Base-by-base conservation (phyloP, 2,329 filamentous ascomycete genomes). In the Emmonsiellopsis sp. region DNA sequence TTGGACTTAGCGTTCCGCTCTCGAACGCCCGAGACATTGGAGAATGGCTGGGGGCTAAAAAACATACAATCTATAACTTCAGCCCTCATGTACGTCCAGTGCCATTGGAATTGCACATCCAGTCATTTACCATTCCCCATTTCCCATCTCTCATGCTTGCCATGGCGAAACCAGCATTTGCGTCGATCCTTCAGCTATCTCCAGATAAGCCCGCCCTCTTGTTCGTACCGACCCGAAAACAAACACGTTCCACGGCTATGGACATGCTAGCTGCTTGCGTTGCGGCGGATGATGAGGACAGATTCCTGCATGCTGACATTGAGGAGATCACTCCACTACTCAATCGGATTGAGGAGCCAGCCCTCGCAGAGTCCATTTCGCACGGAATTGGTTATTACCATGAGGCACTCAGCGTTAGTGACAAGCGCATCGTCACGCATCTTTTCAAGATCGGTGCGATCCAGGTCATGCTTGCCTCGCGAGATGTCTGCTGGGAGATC, bases 51-150 rank as follows among this genome's bases (percentile, higher is more conserved):
- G 93, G 94, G 60, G 93, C 92, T 6, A 95, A 85, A 69, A 97
- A 96, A 75, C 93, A 98, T 68, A 95, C 93, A 48, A 95, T 95
- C 58, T 98, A 92, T 78, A 98, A 98, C 74, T 98, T 98, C 75
- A 95, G 89, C 62, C 93, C 93, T 2, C 86, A 92, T 64, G 85
- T 92, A 56, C 85, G 94, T 53, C 87, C 90, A 1, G 83, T 96
- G 14, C 91, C 92, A 21, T 75, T 98, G 34, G 92, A 97, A 68
- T 81, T 98, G 54, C 90, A 96, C 67, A 86, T 98, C 47, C 93
- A 98, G 70, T 92, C 91, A 1, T 98, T 93, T 73, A 88, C 85
- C 32, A 95, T 95, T 56, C 90, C 94, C 46, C 94, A 98, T 67
- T 96, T 95, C 74, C 94, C 93, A 3, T 97, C 93, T 9, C 79